Evolutionary conservation across 768 basidiomycete genomes (phyloP).

Genomic region (Coprinopsis sp.): DNA sequence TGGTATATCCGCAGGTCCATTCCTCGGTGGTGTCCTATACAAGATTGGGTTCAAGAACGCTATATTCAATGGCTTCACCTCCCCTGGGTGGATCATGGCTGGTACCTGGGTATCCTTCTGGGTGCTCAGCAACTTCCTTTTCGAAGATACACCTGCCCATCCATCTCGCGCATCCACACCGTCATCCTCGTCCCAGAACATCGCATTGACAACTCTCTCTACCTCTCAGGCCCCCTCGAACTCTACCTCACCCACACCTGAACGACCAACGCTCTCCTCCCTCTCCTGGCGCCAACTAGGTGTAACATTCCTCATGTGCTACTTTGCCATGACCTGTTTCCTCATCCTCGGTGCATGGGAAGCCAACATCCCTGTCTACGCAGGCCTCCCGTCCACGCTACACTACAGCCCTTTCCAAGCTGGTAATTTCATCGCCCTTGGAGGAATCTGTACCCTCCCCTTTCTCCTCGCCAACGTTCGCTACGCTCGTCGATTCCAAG

Average conservation of each 20-base stretch:
- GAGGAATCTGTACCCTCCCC: conserved; percentile 57
- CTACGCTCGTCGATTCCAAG: conserved; percentile 53
- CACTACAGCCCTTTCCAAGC: conserved; percentile 58
- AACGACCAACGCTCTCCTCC: conserved; percentile 1
- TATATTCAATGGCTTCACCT: conserved; percentile 65
- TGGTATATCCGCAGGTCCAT: conserved; percentile 61
- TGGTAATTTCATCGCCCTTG: conserved; percentile 68
- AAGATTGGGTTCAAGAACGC: conserved; percentile 52
- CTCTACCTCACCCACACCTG: conserved; percentile 35
- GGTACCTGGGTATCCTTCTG: conserved; percentile 49
- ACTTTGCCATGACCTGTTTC: conserved; percentile 66
- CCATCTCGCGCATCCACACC: background rate
- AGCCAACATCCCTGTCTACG: conserved; percentile 61
- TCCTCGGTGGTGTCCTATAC: conserved; percentile 57
- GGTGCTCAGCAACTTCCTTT: conserved; percentile 29
- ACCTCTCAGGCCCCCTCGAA: conserved; percentile 26
- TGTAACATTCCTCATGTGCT: conserved; percentile 60
- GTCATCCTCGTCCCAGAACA: background rate
- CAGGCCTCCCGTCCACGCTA: conserved; percentile 34
- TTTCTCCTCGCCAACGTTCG: conserved; percentile 61
- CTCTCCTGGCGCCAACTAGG: conserved; percentile 35
- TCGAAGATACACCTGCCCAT: conserved; percentile 33
- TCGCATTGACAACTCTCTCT: background rate
- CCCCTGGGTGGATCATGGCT: conserved; percentile 65
- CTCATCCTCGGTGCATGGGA: conserved; percentile 70